A percentile compares a stretch with the other conserved stretches of the same genome.
These are phyloP conservation scores for Ogataea nitratoaversa DNA, from an alignment of 805 yeast species.

Conservation along the genomic window DNA sequence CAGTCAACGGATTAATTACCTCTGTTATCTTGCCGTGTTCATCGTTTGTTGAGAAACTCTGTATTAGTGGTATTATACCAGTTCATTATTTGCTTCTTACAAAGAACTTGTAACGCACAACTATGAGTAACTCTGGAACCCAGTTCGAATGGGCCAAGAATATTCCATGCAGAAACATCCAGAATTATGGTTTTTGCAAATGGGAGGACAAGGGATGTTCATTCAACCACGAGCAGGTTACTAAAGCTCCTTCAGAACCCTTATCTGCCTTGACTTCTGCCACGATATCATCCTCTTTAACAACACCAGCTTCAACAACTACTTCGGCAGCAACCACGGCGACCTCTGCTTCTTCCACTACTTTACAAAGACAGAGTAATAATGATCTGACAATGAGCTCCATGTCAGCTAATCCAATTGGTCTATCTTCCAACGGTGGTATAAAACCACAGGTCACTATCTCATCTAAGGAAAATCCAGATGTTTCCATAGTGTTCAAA, in stretches of 20 bases:
- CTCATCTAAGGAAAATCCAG: slow-evolving; percentile 4
- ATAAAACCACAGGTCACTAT: not conserved
- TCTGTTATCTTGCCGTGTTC: too few species aligned
- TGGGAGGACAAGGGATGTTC: slow-evolving; percentile 85
- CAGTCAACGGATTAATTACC: too few species aligned
- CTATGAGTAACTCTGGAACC: slow-evolving; percentile 14
- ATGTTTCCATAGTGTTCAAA: slow-evolving; percentile 1
- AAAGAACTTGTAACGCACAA: not conserved
- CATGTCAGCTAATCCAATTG: not conserved
- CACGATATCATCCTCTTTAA: not conserved
- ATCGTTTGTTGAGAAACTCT: too few species aligned
- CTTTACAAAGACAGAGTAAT: not conserved
- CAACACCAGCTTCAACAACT: not conserved
- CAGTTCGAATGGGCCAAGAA: slow-evolving; percentile 61
- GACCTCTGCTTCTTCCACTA: not conserved
- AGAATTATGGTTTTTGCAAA: slow-evolving; percentile 84
- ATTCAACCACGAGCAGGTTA: slow-evolving; percentile 58
- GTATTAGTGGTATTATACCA: too few species aligned
- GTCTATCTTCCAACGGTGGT: not conserved
- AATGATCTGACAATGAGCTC: not conserved
- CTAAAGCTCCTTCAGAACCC: slow-evolving; percentile 10
- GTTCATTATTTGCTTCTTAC: too few species aligned
- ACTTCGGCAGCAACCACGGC: not conserved
- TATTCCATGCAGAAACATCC: slow-evolving; percentile 78
- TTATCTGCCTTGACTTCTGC: slow-evolving; percentile 5